Percentiles rank a stretch among this genome's conserved stretches.
Evolutionary conservation across 2,329 filamentous ascomycete genomes (phyloP).

Genomic region (Zymoseptoria passerinii): DNA sequence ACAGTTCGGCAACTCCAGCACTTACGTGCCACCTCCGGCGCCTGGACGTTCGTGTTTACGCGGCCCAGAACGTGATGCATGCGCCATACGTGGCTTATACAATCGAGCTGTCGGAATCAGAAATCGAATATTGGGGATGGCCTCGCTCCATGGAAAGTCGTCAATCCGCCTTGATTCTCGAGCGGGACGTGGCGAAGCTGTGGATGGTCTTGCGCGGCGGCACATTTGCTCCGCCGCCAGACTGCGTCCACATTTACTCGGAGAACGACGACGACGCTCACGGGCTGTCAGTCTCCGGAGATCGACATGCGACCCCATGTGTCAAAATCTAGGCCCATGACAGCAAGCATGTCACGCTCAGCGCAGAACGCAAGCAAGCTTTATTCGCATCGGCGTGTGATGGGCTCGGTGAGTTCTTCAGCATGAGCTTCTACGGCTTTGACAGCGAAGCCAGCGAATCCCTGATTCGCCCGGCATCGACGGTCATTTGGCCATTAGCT

Average conservation of each 20-base stretch:
- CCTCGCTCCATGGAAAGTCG: background rate
- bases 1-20: background rate
- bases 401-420: background rate
- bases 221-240: background rate
- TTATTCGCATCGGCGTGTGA: background rate
- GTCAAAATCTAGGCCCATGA: background rate
- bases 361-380: background rate
- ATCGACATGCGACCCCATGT: background rate
- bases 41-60: background rate
- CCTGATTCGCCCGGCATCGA: background rate
- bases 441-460: background rate
- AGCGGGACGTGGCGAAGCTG: background rate
- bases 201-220: background rate
- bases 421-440: background rate
- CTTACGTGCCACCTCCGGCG: background rate
- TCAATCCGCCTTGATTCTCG: background rate
- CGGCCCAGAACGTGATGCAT: background rate
- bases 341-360: background rate
- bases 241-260: background rate
- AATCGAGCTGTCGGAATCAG: background rate
- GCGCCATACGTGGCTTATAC: background rate
- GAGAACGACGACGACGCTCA: too few relatives aligned
- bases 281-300: background rate
- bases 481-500: background rate
- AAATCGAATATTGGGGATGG: background rate